phyloP scores from a whole-genome alignment of 495 filamentous ascomycete genomes.

The Aspergillus heteromorphus region DNA sequence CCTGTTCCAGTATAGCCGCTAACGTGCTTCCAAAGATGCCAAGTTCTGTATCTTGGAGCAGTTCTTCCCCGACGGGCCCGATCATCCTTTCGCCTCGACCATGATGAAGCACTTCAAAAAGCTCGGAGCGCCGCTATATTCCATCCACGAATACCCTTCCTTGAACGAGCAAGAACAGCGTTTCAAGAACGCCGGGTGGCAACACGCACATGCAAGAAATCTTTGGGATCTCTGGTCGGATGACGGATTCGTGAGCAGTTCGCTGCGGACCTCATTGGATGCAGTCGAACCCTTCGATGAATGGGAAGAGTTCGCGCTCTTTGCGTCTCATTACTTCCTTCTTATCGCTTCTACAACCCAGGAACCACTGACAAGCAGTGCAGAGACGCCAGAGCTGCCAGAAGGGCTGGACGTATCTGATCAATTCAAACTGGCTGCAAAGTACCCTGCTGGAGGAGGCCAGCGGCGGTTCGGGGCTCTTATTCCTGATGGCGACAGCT shows the following conservation, averaged over 20 bases:
- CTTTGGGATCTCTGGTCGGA: constrained; percentile 79
- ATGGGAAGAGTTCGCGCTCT: constrained; percentile 92
- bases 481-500: constrained; percentile 29
- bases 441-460: constrained; percentile 12
- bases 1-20: background rate
- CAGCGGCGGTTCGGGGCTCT: constrained; percentile 42
- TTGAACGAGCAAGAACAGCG: constrained; percentile 57
- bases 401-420: constrained; percentile 5
- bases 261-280: constrained; percentile 55
- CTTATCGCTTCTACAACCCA: constrained; percentile 51
- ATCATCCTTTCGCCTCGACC: constrained; percentile 79
- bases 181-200: constrained; percentile 64
- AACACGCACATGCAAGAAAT: constrained; percentile 49
- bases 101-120: constrained; percentile 86
- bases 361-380: background rate
- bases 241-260: constrained; percentile 50
- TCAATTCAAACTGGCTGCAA: constrained; percentile 18
- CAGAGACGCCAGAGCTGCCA: background rate
- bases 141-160: constrained; percentile 64
- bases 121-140: constrained; percentile 68
- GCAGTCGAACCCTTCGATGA: constrained; percentile 81
- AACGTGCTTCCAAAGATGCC: constrained; percentile 22
- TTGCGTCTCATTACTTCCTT: constrained; percentile 80
- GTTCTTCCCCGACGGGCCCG: constrained; percentile 66
- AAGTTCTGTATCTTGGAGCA: constrained; percentile 89